Evolutionary conservation across 2,329 filamentous ascomycete genomes (phyloP), one percentile per base, ranked within the genome.

Genomic region (Huntiella moniliformis): DNA sequence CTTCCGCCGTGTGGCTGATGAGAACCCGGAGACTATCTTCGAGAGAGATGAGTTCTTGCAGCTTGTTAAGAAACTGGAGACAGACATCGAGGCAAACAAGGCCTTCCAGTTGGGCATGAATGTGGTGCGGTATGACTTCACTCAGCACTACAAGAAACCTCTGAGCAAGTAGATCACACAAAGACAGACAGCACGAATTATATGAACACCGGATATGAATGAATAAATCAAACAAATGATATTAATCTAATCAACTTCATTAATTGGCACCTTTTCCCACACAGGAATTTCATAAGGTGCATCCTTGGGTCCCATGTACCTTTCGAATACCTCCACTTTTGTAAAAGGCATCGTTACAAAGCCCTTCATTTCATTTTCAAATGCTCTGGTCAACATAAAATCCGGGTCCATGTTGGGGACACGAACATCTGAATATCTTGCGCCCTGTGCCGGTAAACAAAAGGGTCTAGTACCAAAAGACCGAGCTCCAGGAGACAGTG

Each of bases 121-220:
- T 48, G 55, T 53, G 4, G 56, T 67, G 48, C 52, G 62, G 6
- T 67, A 67, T 38, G 63, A 67, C 46, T 67, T 66, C 38, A 65
- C 61, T 6, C 62, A 64, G 53, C 63, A 66, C 51, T 67, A 65
- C 44, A 60, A 56, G 40, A 49, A 32, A 22, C 43, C 43, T 12
- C 6, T 34, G 11, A 18, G 13, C 35, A 42, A 31, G 15, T 28
- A 28, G 8, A 28, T 7, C 22, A 28, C 5, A 28, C 22, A 7
- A 7, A 28, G 22, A 28, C 22, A 28, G 22, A 28, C 22, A 28
- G 22, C 22, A 28, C 22, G 22, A 28, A 28, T 28, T 28, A 28
- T 28, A 28, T 28, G 22, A 28, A 28, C 22, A 28, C 8, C 22
- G 8, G 22, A 28, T 28, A 28, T 28, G 22, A 28, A 28, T 28